Percentiles rank a stretch among this genome's conserved stretches.
Conservation (phyloP, 176 grass and related monocot species). For the Aegilops sharonensis region DNA sequence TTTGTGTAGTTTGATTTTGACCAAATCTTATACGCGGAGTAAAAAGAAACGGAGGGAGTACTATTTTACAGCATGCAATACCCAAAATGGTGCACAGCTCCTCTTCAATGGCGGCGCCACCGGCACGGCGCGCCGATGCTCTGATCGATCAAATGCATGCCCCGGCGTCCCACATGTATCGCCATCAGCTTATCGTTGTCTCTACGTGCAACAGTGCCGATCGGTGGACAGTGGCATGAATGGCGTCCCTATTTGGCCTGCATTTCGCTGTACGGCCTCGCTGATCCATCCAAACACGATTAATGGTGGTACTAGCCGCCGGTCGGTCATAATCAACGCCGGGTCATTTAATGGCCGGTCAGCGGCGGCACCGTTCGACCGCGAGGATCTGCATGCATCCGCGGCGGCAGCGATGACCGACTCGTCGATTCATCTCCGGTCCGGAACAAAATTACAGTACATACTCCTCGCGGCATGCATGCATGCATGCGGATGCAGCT, state of each 20-base stretch:
- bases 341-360: neutral
- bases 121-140: neutral
- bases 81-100: neutral
- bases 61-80: neutral
- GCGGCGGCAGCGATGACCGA: neutral
- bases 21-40: no score
- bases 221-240: neutral
- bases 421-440: neutral
- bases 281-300: neutral
- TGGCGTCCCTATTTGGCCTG: neutral
- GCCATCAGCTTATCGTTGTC: neutral
- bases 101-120: neutral
- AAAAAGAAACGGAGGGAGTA: neutral
- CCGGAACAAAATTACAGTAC: no score
- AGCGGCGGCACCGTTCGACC: neutral
- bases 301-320: neutral
- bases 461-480: neutral
- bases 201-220: constrained; percentile 2
- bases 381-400: neutral
- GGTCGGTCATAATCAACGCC: neutral
- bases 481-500: neutral
- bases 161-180: neutral
- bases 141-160: neutral
- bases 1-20: no score
- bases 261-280: neutral